Evolutionary conservation across 1,284 basidiomycete species (phyloP).

Genomic region (Caloboletus firmus): DNA sequence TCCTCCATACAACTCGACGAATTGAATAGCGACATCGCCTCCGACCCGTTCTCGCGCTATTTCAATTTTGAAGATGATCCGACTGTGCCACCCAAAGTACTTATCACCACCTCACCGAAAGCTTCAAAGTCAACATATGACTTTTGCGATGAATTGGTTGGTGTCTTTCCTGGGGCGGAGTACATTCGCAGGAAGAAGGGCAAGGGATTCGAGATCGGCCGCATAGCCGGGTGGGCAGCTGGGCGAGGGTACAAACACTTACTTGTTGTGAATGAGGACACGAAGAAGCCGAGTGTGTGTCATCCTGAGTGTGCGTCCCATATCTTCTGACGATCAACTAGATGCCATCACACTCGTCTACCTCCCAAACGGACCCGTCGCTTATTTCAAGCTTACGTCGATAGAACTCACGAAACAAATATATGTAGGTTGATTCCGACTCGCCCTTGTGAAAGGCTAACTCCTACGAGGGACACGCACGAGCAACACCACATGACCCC

Average conservation of each 20-base stretch:
- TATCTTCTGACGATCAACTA: conserved; percentile 12
- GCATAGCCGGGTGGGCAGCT: conserved; percentile 93
- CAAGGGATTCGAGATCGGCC: conserved; percentile 90
- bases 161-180: conserved; percentile 93
- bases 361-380: conserved; percentile 91
- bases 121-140: conserved; percentile 82
- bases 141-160: conserved; percentile 90
- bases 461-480: conserved; percentile 78
- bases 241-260: conserved; percentile 86
- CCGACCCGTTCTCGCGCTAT: conserved; percentile 72
- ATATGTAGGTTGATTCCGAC: conserved; percentile 52
- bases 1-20: conserved; percentile 52
- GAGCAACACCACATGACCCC: conserved; percentile 89
- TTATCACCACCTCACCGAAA: conserved; percentile 89
- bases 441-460: conserved; percentile 9
- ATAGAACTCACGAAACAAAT: conserved; percentile 86
- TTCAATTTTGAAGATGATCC: conserved; percentile 67
- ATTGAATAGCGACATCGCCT: conserved; percentile 63
- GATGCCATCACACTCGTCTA: conserved; percentile 93
- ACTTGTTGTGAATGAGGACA: conserved; percentile 93
- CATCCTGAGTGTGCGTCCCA: conserved; percentile 4
- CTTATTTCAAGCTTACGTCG: conserved; percentile 94
- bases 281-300: conserved; percentile 84
- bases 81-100: conserved; percentile 74
- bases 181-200: conserved; percentile 90